Base-by-base conservation (phyloP, 331 rosid genomes). In the Erythrophleum ivorense region DNA sequence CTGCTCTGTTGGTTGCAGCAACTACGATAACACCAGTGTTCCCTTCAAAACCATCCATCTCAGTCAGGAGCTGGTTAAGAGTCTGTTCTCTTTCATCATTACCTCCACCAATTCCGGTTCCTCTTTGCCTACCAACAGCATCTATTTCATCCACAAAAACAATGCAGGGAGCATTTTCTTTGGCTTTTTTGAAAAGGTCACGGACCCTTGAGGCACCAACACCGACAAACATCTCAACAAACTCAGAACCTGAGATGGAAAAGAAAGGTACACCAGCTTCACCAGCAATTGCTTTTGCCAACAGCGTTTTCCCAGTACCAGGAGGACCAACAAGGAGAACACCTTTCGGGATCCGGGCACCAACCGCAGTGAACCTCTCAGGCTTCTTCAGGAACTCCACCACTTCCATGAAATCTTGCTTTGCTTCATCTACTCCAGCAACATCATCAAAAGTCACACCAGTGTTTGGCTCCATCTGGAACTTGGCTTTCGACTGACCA, bases 221-320 rank as follows among this genome's bases (percentile, higher is more conserved):
- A n/a, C n/a, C n/a, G n/a, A n/a, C n/a, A n/a, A n/a, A n/a, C n/a
- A 94, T 92, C 87, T 94, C 98, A 73, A 94, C 98, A 73, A 94
- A 92, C 89, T 92, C 98, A 66, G 98, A 94, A 82, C 97, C 98
- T 11, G 98, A 92, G 80, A 92, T 92, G 13, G 98, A 94, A 89
- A 94, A 94, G 80, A 94, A 94, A 3, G 97, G 98, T 77, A 94
- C 98, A n/a, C 98, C 97, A 31, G 98, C 98, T 86, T 94, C 98
- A 65, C 98, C 98, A 7, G 98, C 98, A 85, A 94, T 91, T 9
- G 98, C 98, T 85, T 92, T 92, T 24, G 97, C 98, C 65, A 94
- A 80, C 45, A 94, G 83, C 7, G 98, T 94, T 90, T 94, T 94
- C 31, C 98, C 98, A 13, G 98, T 94, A 81, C 98, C 98, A 0